A percentile compares a stretch with the other conserved stretches of the same genome.
Evolutionary conservation across 257 asterid genomes (phyloP).

Genomic region (Paulownia fortunei): DNA sequence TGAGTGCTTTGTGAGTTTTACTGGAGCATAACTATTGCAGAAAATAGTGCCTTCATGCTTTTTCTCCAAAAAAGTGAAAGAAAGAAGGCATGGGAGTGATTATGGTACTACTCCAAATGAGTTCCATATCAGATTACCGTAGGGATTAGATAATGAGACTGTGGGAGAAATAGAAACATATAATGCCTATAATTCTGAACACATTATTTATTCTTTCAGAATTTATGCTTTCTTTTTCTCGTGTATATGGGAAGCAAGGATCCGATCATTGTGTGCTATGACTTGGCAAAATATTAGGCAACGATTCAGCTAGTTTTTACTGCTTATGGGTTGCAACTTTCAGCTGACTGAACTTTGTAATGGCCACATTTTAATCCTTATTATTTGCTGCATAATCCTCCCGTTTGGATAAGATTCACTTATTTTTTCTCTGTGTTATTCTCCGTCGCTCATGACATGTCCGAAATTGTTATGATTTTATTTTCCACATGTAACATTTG

Average conservation of each 20-base stretch:
- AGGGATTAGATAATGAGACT: background rate
- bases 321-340: background rate
- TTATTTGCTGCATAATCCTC: background rate
- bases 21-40: background rate
- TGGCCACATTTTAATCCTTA: background rate
- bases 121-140: background rate
- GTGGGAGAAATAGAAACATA: background rate
- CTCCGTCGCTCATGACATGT: background rate
- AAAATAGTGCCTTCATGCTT: background rate
- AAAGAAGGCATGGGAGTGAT: background rate
- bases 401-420: background rate
- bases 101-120: background rate
- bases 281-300: background rate
- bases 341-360: background rate
- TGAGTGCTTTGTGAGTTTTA: background rate
- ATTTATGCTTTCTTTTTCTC: background rate
- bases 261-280: background rate
- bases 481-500: background rate
- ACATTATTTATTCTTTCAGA: background rate
- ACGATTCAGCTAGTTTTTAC: background rate
- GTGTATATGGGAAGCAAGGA: background rate
- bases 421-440: background rate
- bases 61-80: background rate
- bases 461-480: background rate
- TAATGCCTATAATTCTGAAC: background rate